Base-by-base conservation (phyloP, 169 alveolate species). In the Perkinsus marinus region DNA sequence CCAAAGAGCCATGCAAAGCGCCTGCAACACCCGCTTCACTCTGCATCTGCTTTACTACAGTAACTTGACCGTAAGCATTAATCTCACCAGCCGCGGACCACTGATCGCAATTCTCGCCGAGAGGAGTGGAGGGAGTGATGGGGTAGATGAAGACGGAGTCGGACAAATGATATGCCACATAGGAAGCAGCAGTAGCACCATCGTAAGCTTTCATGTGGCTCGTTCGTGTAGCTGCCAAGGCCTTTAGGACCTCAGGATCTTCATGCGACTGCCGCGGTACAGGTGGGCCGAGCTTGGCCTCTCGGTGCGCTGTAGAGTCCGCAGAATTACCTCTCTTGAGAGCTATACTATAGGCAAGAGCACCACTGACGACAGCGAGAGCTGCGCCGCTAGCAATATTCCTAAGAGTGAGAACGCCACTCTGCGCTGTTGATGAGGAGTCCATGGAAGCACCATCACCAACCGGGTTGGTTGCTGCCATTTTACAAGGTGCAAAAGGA, bases 1-100 rank as follows among this genome's bases (percentile, higher is more conserved):
- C 93, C 69, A 94, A 43, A 89, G 95, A 69, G 34, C 96, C 96
- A 89, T 94, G 96, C 89, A 94, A 43, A 19, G 95, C 96, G 0
- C 96, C 96, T 9, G 96, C 96, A 10, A 95, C 94, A 30, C 96
- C 96, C 69, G 93, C 94, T 38, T 94, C 96, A 68, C 95, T 92
- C 39, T 94, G 96, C 96, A 94, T 94, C 92, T 94, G 95, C 68
- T 92, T 93, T 39, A 93, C 95, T 0, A 93, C 93, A n/a, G 93
- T 92, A 47, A 90, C 94, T 57, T 94, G 96, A 19, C 94, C 96
- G 79, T 90, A 94, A 90, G 93, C 91, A 89, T 94, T 94, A 43
- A 79, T 41, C 90, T 91, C 91, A n/a, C 96, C 95, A 30, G 69
- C 41, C 79, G 94, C 57, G 90, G 94, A 93, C 96, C 96, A 94